A percentile compares a stretch with the other conserved stretches of the same genome.
phyloP scores from a whole-genome alignment of 331 rosid genomes.

The Quercus tomentella region DNA sequence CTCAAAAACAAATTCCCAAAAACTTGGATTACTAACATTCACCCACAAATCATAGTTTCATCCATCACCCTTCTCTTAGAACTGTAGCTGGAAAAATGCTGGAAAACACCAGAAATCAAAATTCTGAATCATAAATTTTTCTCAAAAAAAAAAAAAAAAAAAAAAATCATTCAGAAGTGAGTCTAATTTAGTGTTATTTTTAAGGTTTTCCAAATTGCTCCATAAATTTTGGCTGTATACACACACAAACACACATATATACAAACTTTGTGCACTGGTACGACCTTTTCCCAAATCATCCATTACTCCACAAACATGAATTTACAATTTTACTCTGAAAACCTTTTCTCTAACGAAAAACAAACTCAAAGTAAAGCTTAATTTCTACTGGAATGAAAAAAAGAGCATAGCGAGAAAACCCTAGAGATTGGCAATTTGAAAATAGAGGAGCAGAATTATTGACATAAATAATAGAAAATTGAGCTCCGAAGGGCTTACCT shows the following conservation, averaged over 20 bases:
- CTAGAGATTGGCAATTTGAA: neutral
- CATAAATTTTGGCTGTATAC: neutral
- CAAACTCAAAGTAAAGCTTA: no score
- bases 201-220: neutral
- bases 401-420: neutral
- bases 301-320: neutral
- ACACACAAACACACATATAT: neutral
- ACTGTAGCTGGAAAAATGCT: conserved; percentile 15
- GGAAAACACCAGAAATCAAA: neutral
- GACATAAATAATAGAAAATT: neutral
- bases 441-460: neutral
- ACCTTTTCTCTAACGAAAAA: neutral
- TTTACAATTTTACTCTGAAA: neutral
- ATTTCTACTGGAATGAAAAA: neutral
- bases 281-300: no score
- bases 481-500: conserved; percentile 31
- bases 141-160: neutral
- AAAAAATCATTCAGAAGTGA: neutral
- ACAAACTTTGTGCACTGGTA: no score
- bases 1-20: conserved; percentile 18
- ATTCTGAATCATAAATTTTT: neutral
- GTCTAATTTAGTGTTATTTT: neutral
- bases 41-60: neutral
- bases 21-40: conserved; percentile 15
- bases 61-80: neutral